These are phyloP conservation scores for Helicostylum pulchrum DNA, from an alignment of 192 early-diverging fungal species.

Conservation along the genomic window DNA sequence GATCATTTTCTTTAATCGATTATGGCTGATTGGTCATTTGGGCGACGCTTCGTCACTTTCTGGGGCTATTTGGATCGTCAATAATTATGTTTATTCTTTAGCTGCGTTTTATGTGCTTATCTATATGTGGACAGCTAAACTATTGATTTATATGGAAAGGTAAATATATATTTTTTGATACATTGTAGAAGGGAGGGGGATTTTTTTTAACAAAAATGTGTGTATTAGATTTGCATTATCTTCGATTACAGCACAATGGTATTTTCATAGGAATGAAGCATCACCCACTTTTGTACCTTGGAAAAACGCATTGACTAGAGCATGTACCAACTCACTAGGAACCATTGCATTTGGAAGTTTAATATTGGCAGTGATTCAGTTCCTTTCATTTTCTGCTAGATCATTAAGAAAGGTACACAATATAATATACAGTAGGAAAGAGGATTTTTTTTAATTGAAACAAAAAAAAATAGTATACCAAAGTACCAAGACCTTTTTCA, in stretches of 20 bases:
- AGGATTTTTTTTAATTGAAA: not conserved
- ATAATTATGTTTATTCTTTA: slow-evolving; percentile 48
- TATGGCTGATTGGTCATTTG: slow-evolving; percentile 58
- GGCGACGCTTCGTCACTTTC: slow-evolving; percentile 13
- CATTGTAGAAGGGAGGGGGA: not conserved
- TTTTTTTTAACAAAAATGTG: not conserved
- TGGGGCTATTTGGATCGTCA: slow-evolving; percentile 46
- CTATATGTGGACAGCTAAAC: slow-evolving; percentile 72
- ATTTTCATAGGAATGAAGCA: slow-evolving; percentile 52
- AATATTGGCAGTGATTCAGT: slow-evolving; percentile 57
- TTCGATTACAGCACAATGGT: slow-evolving; percentile 77
- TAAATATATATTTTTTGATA: slow-evolving; percentile 24
- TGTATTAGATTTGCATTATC: slow-evolving; percentile 55
- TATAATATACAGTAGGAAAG: not conserved
- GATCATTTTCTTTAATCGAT: slow-evolving; percentile 61
- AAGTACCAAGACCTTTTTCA: slow-evolving; percentile 38
- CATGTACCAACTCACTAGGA: slow-evolving; percentile 61
- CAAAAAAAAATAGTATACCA: slow-evolving; percentile 18
- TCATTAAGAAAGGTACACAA: slow-evolving; percentile 49
- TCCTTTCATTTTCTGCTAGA: slow-evolving; percentile 41
- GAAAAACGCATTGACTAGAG: slow-evolving; percentile 43
- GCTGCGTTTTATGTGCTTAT: slow-evolving; percentile 61
- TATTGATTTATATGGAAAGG: slow-evolving; percentile 71
- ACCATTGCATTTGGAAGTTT: slow-evolving; percentile 62
- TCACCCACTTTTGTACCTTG: slow-evolving; percentile 16